These are phyloP conservation scores for Vararia minispora DNA, from an alignment of 768 basidiomycete species.

Conservation along the genomic window DNA sequence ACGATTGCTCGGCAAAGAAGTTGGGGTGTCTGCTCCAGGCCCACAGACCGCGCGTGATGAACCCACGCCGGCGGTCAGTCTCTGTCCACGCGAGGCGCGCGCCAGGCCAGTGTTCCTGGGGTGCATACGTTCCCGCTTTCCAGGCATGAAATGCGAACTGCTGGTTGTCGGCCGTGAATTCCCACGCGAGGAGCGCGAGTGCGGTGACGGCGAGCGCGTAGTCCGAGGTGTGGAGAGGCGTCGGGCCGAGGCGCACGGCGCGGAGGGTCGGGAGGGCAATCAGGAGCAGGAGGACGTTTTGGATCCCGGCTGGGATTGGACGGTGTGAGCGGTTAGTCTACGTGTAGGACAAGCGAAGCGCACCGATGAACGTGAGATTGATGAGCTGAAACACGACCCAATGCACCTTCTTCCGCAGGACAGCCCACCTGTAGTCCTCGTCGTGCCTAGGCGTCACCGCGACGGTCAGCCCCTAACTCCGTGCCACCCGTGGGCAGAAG, in stretches of 20 bases:
- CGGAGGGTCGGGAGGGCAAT: constrained; percentile 53
- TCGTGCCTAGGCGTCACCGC: constrained; percentile 37
- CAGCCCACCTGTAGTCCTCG: constrained; percentile 89
- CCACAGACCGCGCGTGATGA: constrained; percentile 80
- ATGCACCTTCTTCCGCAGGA: constrained; percentile 54
- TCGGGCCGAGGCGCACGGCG: constrained; percentile 43
- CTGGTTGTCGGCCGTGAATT: constrained; percentile 86
- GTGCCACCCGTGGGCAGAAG: background rate
- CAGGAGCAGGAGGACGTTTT: constrained; percentile 71
- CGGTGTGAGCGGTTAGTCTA: background rate
- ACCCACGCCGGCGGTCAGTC: constrained; percentile 67
- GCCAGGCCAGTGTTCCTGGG: constrained; percentile 41
- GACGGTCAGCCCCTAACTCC: background rate
- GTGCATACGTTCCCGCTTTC: constrained; percentile 30
- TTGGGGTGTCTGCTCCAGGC: constrained; percentile 87
- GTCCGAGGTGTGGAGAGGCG: constrained; percentile 46
- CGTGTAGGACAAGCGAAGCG: constrained; percentile 8
- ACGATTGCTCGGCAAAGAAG: constrained; percentile 80
- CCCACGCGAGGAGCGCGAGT: constrained; percentile 47
- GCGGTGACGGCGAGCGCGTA: constrained; percentile 47
- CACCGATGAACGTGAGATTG: constrained; percentile 64
- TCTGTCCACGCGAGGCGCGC: constrained; percentile 57
- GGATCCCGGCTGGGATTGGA: constrained; percentile 40
- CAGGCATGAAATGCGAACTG: constrained; percentile 78
- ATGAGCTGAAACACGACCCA: constrained; percentile 45